Percentiles rank a stretch among this genome's conserved stretches.
Evolutionary conservation across 805 yeast species (phyloP).

Genomic region (Wickerhamomyces kurtzmanii): DNA sequence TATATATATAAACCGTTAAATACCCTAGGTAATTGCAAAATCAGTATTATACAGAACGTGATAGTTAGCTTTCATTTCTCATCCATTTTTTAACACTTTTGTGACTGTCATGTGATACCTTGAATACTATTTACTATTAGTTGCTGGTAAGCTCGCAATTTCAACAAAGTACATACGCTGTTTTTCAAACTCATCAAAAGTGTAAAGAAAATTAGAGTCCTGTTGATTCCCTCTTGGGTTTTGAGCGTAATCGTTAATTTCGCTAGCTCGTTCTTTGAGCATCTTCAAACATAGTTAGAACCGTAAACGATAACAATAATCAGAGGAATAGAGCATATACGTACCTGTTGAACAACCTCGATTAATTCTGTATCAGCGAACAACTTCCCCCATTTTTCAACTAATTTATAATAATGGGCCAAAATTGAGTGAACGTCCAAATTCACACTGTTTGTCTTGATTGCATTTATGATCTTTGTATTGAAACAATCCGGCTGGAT

Average conservation of each 20-base stretch:
- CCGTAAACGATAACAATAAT: slow-evolving; percentile 1
- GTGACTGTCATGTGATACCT: slow-evolving; percentile 39
- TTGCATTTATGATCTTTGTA: slow-evolving; percentile 64
- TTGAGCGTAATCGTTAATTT: slow-evolving; percentile 60
- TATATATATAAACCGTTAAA: slow-evolving; percentile 1
- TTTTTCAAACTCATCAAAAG: slow-evolving; percentile 73
- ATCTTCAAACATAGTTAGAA: slow-evolving; percentile 25
- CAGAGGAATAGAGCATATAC: slow-evolving; percentile 2
- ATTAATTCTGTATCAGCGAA: slow-evolving; percentile 59
- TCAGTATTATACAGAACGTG: slow-evolving; percentile 1
- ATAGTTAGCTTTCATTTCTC: slow-evolving; percentile 13
- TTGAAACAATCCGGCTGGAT: slow-evolving; percentile 64
- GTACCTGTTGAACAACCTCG: slow-evolving; percentile 26
- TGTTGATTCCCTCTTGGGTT: slow-evolving; percentile 27
- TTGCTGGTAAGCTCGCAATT: background rate
- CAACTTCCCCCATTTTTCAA: slow-evolving; percentile 69
- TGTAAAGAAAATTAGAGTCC: slow-evolving; percentile 44
- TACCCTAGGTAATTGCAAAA: too few species aligned
- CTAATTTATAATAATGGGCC: slow-evolving; percentile 60
- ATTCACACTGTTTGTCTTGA: slow-evolving; percentile 57
- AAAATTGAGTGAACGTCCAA: slow-evolving; percentile 60
- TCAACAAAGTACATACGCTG: slow-evolving; percentile 13
- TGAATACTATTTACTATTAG: slow-evolving; percentile 29
- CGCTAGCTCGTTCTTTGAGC: slow-evolving; percentile 56
- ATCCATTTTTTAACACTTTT: slow-evolving; percentile 35